Conservation (phyloP, 306 rosid species). For the Sicyos edulis region DNA sequence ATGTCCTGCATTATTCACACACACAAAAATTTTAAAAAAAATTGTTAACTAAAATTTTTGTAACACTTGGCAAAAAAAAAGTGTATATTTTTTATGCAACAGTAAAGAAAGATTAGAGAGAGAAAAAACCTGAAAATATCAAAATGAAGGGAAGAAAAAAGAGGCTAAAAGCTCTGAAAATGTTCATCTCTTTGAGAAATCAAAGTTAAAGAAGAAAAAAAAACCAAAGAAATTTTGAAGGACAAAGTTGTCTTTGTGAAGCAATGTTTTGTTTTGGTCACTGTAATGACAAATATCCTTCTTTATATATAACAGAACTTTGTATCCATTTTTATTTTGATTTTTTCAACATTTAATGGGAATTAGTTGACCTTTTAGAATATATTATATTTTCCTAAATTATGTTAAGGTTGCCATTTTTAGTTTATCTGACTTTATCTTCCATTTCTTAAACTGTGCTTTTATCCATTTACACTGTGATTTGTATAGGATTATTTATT, state of each 20-base stretch:
- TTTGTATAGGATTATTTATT: background rate
- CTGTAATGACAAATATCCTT: background rate
- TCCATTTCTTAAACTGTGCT: background rate
- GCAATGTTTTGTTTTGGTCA: background rate
- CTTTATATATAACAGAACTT: background rate
- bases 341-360: background rate
- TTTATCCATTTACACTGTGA: background rate
- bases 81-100: background rate
- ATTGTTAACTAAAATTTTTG: background rate
- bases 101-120: background rate
- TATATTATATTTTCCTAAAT: background rate
- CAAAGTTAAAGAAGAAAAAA: background rate
- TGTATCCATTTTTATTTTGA: background rate
- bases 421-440: background rate
- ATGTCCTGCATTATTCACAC: slow-evolving; percentile 36
- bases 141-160: slow-evolving; percentile 32
- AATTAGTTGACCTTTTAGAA: background rate
- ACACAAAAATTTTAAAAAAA: background rate
- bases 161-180: slow-evolving; percentile 21
- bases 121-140: slow-evolving; percentile 44
- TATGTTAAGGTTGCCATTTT: background rate
- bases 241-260: background rate
- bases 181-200: slow-evolving; percentile 35
- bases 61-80: background rate
- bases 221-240: no score